These are phyloP conservation scores for Rhexocercosporidium sp. DNA, from an alignment of 2,329 filamentous ascomycete species.

Conservation along the genomic window DNA sequence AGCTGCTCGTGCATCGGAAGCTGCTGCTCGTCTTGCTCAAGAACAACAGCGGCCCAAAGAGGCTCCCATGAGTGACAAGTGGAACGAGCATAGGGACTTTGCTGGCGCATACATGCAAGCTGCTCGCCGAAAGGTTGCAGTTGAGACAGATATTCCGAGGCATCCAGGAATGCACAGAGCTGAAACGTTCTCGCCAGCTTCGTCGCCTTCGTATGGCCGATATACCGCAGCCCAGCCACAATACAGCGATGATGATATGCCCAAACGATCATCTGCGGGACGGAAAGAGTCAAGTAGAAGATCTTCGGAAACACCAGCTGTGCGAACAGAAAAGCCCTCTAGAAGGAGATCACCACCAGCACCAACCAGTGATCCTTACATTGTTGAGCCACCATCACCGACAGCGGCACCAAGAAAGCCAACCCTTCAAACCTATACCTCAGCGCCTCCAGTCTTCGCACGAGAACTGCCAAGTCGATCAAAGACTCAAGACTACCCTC, in stretches of 20 bases:
- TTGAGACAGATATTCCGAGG: conserved; percentile 23
- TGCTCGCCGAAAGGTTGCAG: conserved; percentile 33
- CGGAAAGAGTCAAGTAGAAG: conserved; percentile 34
- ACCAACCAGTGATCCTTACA: conserved; percentile 28
- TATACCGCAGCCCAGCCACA: conserved; percentile 30
- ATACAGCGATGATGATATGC: conserved; percentile 40
- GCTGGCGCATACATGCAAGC: conserved; percentile 41
- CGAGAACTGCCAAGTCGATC: conserved; percentile 39
- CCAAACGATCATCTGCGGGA: conserved; percentile 38
- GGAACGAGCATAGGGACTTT: conserved; percentile 34
- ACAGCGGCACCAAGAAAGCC: conserved; percentile 35
- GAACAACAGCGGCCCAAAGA: conserved; percentile 23
- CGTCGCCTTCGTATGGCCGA: conserved; percentile 15
- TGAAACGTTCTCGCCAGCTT: conserved; percentile 37
- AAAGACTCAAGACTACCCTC: conserved; percentile 38
- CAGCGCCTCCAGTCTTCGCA: conserved; percentile 35
- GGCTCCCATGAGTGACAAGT: conserved; percentile 34
- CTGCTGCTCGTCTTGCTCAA: conserved; percentile 18
- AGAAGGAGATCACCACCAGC: conserved; percentile 31
- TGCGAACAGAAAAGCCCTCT: conserved; percentile 29
- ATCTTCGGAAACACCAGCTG: conserved; percentile 35
- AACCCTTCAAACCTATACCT: conserved; percentile 36
- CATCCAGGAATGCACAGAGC: conserved; percentile 35
- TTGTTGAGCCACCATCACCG: conserved; percentile 40
- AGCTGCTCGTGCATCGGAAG: conserved; percentile 19